Evolutionary conservation across 352 stramenopile genomes (phyloP).

Genomic region (Phytophthora uliginosa): DNA sequence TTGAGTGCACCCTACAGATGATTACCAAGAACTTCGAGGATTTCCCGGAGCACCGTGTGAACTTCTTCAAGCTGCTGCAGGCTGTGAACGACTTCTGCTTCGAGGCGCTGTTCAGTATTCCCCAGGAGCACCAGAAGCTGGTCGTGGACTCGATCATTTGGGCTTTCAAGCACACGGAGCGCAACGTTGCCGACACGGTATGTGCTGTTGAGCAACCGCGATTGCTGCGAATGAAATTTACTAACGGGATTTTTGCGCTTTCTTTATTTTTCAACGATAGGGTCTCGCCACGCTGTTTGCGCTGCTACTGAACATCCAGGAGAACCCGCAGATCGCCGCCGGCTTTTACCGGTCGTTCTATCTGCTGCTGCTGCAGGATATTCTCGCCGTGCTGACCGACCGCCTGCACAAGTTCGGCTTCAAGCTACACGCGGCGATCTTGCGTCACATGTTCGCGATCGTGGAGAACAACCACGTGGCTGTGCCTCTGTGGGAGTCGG

Average conservation of each 20-base stretch:
- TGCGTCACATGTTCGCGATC: constrained; percentile 98
- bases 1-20: constrained; percentile 99
- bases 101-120: constrained; percentile 97
- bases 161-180: constrained; percentile 99
- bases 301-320: constrained; percentile 97
- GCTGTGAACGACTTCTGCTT: constrained; percentile 98
- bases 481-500: constrained; percentile 96
- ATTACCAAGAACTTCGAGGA: constrained; percentile 99
- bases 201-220: constrained; percentile 10
- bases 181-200: constrained; percentile 98
- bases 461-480: constrained; percentile 97
- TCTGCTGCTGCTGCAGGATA: constrained; percentile 94
- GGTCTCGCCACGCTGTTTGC: constrained; percentile 98
- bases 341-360: constrained; percentile 99
- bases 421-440: constrained; percentile 98
- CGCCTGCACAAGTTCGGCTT: constrained; percentile 99
- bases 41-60: constrained; percentile 98
- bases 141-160: constrained; percentile 99
- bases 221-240: background rate
- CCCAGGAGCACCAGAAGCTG: constrained; percentile 98
- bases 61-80: constrained; percentile 99
- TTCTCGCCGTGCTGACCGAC: constrained; percentile 98
- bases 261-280: constrained; percentile 31
- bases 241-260: background rate
- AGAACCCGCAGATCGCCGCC: constrained; percentile 95